Base-by-base conservation (phyloP, 208 protist species). In the Trypanosoma platydactyli region DNA sequence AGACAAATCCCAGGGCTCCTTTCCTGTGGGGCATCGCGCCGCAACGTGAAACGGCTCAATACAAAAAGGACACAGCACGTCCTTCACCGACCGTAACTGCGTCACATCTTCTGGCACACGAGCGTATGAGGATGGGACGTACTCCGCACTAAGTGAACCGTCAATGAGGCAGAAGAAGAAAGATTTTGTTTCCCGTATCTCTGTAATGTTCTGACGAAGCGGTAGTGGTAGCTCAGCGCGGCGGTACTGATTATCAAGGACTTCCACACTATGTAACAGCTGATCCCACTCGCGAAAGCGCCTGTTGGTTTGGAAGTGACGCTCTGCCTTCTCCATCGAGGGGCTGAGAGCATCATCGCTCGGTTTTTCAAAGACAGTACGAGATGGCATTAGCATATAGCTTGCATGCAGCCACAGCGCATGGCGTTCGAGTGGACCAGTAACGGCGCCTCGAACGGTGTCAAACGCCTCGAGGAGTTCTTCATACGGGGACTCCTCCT, bases 81-180 rank as follows among this genome's bases (percentile, higher is more conserved):
- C 89, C 68, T 91, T 92, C 45, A 86, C 53, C 3, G 55, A 35
- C 38, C 82, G 84, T 16, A 91, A 60, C 49, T 68, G 72, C 58
- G 82, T 41, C 49, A 94, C 89, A 48, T 92, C 83, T 64, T 88
- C 83, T 41, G 85, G 89, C 25, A 83, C 78, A 42, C 86, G 83
- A 27, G 89, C 89, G 72, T 94, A 94, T 18, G 65, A 63, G n/a
- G 68, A 73, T 24, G 89, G 83, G 53, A 77, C 85, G 63, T 80
- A 94, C 48, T 68, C 62, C 27, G 75, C 66, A 9, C 76, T 73
- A 18, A 88, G 71, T 5, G 89, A 92, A 42, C 89, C 89, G 67
- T 94, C 89, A 64, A 94, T 77, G 25, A 94, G 70, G 58, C 86
- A 92, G 54, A 91, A 92, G 73, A 91, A 89, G 72, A 92, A 94